These are phyloP conservation scores for Lophium mytilinum DNA, from an alignment of 495 filamentous ascomycete species.

Conservation along the genomic window DNA sequence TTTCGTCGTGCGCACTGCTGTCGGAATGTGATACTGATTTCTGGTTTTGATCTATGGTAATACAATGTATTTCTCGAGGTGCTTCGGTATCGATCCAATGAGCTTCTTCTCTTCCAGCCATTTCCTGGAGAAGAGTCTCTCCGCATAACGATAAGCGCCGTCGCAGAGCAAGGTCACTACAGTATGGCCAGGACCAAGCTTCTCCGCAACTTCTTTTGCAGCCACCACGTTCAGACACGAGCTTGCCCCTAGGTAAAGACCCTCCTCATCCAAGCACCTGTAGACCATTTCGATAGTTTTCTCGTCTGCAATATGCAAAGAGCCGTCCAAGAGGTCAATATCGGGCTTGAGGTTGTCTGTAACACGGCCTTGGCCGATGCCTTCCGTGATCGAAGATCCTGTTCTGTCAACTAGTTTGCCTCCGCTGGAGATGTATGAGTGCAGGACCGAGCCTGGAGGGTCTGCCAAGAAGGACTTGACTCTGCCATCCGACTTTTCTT, in stretches of 20 bases:
- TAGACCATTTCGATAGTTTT: constrained; percentile 98
- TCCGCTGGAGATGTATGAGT: constrained; percentile 81
- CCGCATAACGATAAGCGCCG: constrained; percentile 92
- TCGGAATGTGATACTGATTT: not conserved
- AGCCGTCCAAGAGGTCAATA: constrained; percentile 76
- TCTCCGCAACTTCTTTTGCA: constrained; percentile 87
- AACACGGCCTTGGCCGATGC: constrained; percentile 93
- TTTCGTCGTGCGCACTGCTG: too few species aligned
- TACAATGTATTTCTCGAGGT: constrained; percentile 87
- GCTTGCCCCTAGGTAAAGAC: constrained; percentile 90
- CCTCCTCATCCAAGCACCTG: constrained; percentile 92
- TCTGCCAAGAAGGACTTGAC: constrained; percentile 92
- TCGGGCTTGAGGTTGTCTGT: constrained; percentile 89
- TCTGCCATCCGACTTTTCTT: constrained; percentile 65
- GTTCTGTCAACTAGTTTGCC: constrained; percentile 73
- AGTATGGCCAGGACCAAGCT: constrained; percentile 79
- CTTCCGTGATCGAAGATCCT: constrained; percentile 90
- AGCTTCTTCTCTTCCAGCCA: constrained; percentile 86
- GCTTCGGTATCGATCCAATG: constrained; percentile 71
- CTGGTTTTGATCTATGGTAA: constrained; percentile 48
- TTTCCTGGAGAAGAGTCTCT: constrained; percentile 78
- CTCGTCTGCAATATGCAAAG: constrained; percentile 78
- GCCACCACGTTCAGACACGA: constrained; percentile 90
- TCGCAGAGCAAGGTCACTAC: constrained; percentile 93
- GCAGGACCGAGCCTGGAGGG: constrained; percentile 84